phyloP scores from a whole-genome alignment of 31 red algal genomes.

The Asparagopsis taxiformis region DNA sequence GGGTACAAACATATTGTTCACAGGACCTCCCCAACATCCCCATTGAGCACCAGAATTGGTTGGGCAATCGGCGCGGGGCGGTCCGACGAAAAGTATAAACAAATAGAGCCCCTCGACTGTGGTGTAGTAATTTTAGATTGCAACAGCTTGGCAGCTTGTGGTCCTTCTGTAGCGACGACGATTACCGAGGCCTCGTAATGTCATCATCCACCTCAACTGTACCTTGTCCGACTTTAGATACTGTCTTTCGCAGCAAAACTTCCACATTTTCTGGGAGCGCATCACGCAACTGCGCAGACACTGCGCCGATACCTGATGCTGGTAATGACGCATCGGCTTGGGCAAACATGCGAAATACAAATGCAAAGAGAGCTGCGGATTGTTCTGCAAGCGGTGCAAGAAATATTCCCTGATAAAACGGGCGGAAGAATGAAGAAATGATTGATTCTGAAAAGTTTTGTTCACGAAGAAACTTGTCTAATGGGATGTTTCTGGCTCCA shows the following conservation, averaged over 20 bases:
- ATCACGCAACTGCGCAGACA: slow-evolving; percentile 44
- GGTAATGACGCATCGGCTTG: slow-evolving; percentile 75
- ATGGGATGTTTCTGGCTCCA: slow-evolving; percentile 1
- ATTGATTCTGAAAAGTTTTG: slow-evolving; percentile 71
- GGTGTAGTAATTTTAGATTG: neutral
- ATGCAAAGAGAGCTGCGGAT: slow-evolving; percentile 69
- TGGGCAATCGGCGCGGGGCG: slow-evolving; percentile 22
- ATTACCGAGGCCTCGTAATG: slow-evolving; percentile 5
- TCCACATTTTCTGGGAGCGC: slow-evolving; percentile 54
- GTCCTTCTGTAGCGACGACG: slow-evolving; percentile 58
- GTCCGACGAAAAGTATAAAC: slow-evolving; percentile 73
- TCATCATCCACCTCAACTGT: slow-evolving; percentile 19
- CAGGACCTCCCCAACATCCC: slow-evolving; percentile 39
- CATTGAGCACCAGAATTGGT: slow-evolving; percentile 68
- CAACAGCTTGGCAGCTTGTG: slow-evolving; percentile 29
- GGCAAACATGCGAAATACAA: slow-evolving; percentile 89
- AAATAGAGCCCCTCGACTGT: slow-evolving; percentile 50
- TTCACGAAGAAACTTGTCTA: slow-evolving; percentile 5
- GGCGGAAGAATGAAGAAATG: slow-evolving; percentile 78
- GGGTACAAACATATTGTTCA: slow-evolving; percentile 86
- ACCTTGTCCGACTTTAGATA: slow-evolving; percentile 25
- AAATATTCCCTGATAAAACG: slow-evolving; percentile 94
- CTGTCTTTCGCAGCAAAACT: slow-evolving; percentile 34
- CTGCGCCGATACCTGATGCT: slow-evolving; percentile 59
- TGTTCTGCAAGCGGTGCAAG: slow-evolving; percentile 69